Evolutionary conservation across 2,329 filamentous ascomycete genomes (phyloP).

Genomic region (Hypoxylon sp.): DNA sequence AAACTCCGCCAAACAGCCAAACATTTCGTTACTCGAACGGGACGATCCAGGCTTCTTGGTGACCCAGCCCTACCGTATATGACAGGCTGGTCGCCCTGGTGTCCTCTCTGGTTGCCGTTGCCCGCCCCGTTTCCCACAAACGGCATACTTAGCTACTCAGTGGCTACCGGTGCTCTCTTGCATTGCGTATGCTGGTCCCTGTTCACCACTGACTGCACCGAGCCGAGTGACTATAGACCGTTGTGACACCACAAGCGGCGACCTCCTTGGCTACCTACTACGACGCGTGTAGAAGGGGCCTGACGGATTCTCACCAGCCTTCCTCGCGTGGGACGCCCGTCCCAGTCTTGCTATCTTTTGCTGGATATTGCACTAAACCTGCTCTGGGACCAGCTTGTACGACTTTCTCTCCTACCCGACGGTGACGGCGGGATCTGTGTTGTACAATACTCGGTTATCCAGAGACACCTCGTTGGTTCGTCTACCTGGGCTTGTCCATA

Average conservation of each 20-base stretch:
- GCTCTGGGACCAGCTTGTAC: slow-evolving; percentile 52
- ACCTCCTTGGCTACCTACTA: slow-evolving; percentile 39
- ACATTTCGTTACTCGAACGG: slow-evolving; percentile 24
- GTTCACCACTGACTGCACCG: slow-evolving; percentile 45
- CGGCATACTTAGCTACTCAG: slow-evolving; percentile 39
- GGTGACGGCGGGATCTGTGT: slow-evolving; percentile 57
- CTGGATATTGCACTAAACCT: slow-evolving; percentile 49
- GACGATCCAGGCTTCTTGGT: slow-evolving; percentile 16
- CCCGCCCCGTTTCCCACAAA: slow-evolving; percentile 29
- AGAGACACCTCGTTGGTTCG: slow-evolving; percentile 53
- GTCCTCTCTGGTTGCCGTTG: slow-evolving; percentile 30
- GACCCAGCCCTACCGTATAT: slow-evolving; percentile 29
- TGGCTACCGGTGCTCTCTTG: slow-evolving; percentile 44
- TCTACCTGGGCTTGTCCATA: slow-evolving; percentile 46
- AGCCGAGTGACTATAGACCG: slow-evolving; percentile 45
- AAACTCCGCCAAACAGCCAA: slow-evolving; percentile 30
- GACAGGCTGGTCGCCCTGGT: slow-evolving; percentile 33
- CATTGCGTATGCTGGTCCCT: slow-evolving; percentile 45
- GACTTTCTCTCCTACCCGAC: slow-evolving; percentile 52
- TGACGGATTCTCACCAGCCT: slow-evolving; percentile 31
- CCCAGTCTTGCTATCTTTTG: slow-evolving; percentile 43
- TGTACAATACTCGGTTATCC: slow-evolving; percentile 56
- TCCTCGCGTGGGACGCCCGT: slow-evolving; percentile 42
- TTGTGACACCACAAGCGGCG: slow-evolving; percentile 44
- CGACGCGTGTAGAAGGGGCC: slow-evolving; percentile 34